These are phyloP conservation scores for Lasiodiplodia theobromae DNA, from an alignment of 2,329 filamentous ascomycete genomes.

Conservation along the genomic window DNA sequence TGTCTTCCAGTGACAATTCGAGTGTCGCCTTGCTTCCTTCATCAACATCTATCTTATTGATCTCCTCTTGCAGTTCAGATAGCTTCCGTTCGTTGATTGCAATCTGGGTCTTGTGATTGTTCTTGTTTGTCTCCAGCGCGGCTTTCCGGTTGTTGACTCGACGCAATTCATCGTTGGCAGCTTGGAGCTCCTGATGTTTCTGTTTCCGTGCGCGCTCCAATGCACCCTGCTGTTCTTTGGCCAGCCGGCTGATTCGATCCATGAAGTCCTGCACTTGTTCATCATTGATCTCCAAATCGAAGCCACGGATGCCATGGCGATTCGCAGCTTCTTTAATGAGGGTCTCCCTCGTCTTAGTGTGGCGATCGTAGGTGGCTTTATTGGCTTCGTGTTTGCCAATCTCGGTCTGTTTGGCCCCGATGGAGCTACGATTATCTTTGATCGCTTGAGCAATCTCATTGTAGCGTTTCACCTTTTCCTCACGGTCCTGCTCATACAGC, in stretches of 20 bases:
- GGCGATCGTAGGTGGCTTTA: conserved; percentile 84
- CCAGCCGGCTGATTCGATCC: conserved; percentile 75
- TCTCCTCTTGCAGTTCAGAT: conserved; percentile 68
- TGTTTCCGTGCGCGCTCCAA: conserved; percentile 78
- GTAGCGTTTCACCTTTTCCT: conserved; percentile 70
- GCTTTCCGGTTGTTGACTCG: conserved; percentile 77
- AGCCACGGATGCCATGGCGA: conserved; percentile 81
- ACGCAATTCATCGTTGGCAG: conserved; percentile 75
- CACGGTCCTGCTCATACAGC: conserved; percentile 69
- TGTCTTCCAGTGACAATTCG: conserved; percentile 74
- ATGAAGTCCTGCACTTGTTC: conserved; percentile 77
- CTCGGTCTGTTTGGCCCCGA: conserved; percentile 62
- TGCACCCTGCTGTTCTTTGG: conserved; percentile 78
- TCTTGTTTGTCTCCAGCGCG: conserved; percentile 75
- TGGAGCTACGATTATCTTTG: conserved; percentile 51
- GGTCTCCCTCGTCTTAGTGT: conserved; percentile 72
- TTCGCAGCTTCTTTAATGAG: conserved; percentile 81
- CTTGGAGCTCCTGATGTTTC: conserved; percentile 74
- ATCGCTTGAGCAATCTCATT: conserved; percentile 65
- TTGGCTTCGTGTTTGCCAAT: conserved; percentile 83
- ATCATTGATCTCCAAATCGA: conserved; percentile 75
- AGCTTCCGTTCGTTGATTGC: conserved; percentile 75
- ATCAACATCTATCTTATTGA: conserved; percentile 79
- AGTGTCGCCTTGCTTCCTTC: conserved; percentile 83
- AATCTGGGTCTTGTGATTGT: conserved; percentile 76